These are phyloP conservation scores for Alopecurus myosuroides DNA, from an alignment of 176 grass and related monocot species.

Conservation along the genomic window DNA sequence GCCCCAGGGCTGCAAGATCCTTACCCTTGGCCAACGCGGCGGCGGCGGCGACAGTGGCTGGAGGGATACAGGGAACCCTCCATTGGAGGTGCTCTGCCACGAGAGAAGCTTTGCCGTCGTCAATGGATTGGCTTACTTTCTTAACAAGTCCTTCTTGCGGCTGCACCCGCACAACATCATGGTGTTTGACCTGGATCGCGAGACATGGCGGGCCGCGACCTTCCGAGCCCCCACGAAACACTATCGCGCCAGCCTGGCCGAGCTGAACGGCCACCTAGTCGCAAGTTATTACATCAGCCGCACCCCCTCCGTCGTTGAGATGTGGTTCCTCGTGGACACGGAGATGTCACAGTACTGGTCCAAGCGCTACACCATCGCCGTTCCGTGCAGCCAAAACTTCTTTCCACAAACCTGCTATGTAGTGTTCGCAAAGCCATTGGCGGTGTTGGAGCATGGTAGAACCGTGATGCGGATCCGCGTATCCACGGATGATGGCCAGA, in stretches of 20 bases:
- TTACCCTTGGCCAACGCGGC: background rate
- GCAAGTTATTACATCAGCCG: background rate
- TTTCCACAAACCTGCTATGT: background rate
- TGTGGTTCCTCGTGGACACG: background rate
- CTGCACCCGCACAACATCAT: background rate
- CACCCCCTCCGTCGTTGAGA: background rate
- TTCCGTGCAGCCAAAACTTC: background rate
- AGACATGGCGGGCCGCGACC: background rate
- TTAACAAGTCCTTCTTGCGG: too few species aligned
- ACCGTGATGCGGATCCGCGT: background rate
- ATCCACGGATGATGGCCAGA: rapidly evolving
- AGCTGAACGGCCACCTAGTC: background rate
- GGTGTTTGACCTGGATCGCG: background rate
- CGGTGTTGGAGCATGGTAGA: background rate
- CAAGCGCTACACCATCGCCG: background rate
- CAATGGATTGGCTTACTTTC: background rate
- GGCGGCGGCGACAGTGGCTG: background rate
- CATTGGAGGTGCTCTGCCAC: rapidly evolving
- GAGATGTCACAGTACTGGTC: background rate
- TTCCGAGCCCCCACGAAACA: background rate
- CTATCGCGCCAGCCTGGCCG: background rate
- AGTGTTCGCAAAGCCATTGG: background rate
- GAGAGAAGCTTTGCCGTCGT: background rate
- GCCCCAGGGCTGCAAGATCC: background rate
- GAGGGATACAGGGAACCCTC: background rate